Conservation (phyloP, 2,329 filamentous ascomycete genomes). For the Dactylellina leptospora region DNA sequence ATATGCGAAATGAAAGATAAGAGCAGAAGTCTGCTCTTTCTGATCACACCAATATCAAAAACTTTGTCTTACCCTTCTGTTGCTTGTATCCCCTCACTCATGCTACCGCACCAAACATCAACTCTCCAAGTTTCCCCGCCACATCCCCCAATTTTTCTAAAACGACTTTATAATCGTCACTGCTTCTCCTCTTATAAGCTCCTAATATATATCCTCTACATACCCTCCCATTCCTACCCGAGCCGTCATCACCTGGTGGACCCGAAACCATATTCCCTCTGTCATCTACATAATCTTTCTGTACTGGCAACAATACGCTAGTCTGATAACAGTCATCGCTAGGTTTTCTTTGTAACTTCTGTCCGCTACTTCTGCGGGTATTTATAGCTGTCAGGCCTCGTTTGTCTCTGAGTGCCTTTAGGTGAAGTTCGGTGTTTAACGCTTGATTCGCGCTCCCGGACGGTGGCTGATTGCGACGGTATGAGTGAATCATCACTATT, state of each 20-base stretch:
- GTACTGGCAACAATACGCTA: constrained; percentile 37
- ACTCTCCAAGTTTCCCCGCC: constrained; percentile 16
- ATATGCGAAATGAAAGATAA: no score
- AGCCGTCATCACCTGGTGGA: constrained; percentile 9
- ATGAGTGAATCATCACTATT: constrained; percentile 42
- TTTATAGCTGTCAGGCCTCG: constrained; percentile 38
- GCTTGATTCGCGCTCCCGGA: constrained; percentile 43
- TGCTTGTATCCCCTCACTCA: no score
- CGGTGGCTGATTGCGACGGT: constrained; percentile 37
- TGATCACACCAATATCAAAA: no score
- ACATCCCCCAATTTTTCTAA: constrained; percentile 34
- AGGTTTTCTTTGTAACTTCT: neutral
- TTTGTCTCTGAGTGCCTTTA: constrained; percentile 34
- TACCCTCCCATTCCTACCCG: constrained; percentile 12
- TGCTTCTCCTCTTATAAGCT: constrained; percentile 44
- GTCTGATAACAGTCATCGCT: constrained; percentile 39
- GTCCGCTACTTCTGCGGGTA: constrained; percentile 1
- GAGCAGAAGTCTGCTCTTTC: no score
- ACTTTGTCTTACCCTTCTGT: no score
- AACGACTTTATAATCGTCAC: constrained; percentile 14
- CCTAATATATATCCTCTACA: constrained; percentile 48
- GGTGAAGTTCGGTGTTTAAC: constrained; percentile 42
- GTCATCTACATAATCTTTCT: constrained; percentile 42
- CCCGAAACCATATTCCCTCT: constrained; percentile 18
- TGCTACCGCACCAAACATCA: constrained; percentile 33